Conservation (phyloP, 345 rosid species). For the Orychophragmus violaceus region DNA sequence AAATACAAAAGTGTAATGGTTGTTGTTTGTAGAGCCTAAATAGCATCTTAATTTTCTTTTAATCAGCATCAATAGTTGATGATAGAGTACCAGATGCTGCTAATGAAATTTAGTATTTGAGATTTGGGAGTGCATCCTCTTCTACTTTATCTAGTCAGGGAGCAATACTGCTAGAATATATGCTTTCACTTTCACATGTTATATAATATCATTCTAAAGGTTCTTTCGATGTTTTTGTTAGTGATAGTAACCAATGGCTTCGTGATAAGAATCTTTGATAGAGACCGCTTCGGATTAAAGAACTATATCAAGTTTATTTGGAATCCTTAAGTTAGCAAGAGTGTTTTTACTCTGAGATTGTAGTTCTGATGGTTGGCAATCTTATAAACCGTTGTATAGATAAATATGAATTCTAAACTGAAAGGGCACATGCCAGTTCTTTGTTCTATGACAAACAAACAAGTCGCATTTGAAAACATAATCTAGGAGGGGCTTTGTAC, state of each 20-base stretch:
- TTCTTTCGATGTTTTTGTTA: neutral
- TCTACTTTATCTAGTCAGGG: constrained; percentile 35
- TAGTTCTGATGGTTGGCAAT: neutral
- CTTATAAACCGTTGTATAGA: neutral
- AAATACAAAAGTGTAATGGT: constrained; percentile 7
- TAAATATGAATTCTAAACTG: neutral
- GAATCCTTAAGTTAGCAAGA: constrained; percentile 11
- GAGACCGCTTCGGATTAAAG: constrained; percentile 12
- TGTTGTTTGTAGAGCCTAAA: constrained; percentile 8
- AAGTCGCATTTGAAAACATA: constrained; percentile 12
- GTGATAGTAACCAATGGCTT: constrained; percentile 16
- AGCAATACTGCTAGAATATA: constrained; percentile 33
- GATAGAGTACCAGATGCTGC: constrained; percentile 25
- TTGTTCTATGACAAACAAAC: constrained; percentile 5
- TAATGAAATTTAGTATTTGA: neutral
- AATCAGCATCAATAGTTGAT: constrained; percentile 3
- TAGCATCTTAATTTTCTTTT: neutral
- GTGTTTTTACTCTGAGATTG: neutral
- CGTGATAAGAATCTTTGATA: constrained; percentile 20
- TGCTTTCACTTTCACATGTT: constrained; percentile 15
- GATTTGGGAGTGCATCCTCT: constrained; percentile 6
- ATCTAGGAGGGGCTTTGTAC: constrained; percentile 15
- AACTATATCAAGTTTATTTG: constrained; percentile 16
- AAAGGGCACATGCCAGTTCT: neutral
- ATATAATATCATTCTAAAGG: neutral